These are phyloP conservation scores for Blastobotrys proliferans DNA, from an alignment of 1,139 yeast genomes.

Conservation along the genomic window DNA sequence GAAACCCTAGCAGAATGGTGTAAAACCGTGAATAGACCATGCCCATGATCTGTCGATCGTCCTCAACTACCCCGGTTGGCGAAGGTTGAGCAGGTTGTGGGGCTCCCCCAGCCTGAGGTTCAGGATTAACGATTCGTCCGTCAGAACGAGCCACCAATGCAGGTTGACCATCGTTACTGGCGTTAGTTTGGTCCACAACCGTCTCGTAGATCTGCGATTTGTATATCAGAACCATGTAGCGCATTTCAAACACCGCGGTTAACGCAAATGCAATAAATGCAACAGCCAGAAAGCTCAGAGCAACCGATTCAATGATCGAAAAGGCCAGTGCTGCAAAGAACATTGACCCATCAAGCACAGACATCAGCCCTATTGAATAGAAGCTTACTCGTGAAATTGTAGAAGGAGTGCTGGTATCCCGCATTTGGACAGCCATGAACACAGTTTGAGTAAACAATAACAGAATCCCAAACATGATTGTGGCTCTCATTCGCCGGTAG, in stretches of 20 bases:
- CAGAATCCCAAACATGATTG: conserved; percentile 40
- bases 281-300: conserved; percentile 63
- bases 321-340: conserved; percentile 48
- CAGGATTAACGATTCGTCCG: conserved; percentile 6
- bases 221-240: conserved; percentile 66
- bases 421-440: conserved; percentile 61
- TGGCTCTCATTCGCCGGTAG: conserved; percentile 35
- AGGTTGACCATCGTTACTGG: conserved; percentile 14
- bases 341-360: conserved; percentile 63
- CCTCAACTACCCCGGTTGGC: conserved; percentile 36
- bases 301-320: conserved; percentile 54
- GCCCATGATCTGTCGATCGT: conserved; percentile 57
- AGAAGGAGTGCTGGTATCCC: conserved; percentile 71
- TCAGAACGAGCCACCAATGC: conserved; percentile 26
- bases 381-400: conserved; percentile 66
- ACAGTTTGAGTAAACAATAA: conserved; percentile 48
- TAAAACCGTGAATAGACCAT: conserved; percentile 61
- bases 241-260: conserved; percentile 71
- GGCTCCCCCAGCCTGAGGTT: conserved; percentile 9
- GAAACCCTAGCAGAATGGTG: conserved; percentile 52
- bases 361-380: conserved; percentile 53
- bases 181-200: conserved; percentile 41
- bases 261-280: conserved; percentile 67
- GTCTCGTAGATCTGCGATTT: conserved; percentile 73
- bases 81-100: conserved; percentile 11